Evolutionary conservation across 139 green algal genomes (phyloP), one percentile per base, ranked within the genome.

Genomic region (Pleodorina starrii): DNA sequence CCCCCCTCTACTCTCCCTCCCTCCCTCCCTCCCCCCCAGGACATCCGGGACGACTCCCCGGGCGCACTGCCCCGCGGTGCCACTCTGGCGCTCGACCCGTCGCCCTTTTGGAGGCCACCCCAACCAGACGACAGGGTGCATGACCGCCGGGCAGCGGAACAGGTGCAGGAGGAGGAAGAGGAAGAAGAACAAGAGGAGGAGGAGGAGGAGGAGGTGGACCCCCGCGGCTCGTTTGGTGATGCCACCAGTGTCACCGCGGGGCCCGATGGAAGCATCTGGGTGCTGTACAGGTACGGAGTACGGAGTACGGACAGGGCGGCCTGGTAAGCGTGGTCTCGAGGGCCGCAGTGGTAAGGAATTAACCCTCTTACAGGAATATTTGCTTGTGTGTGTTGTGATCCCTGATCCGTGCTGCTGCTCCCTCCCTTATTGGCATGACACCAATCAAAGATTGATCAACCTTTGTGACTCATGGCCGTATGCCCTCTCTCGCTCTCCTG

Each of bases 211-310:
- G 54, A 32, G 54, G 54, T 36, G 35, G 73, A 85, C 38, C n/a
- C 32, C 42, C 25, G 35, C 57, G 59, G 36, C 10, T 9, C 32
- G 21, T 59, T 92, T 9, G 89, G 90, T 12, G 84, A 92, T 25
- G 82, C 91, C 12, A 87, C 91, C 2, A 80, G 76, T 17, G 89
- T 94, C 1, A 51, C 90, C 19, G n/a, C 93, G 29, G 90, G 59
- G 16, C 85, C 83, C 5, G 89, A 96, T 74, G 93, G 91, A 44
- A 90, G 83, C 5, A 2, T 98, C 23, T 98, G 95, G 95, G 93
- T 92, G n/a, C 90, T 98, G 35, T 94, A 96, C 90, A 93, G 90
- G 90, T 91, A 51, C 0, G 86, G 0, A 17, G 14, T 27, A 17
- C 14, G 51, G 51, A 17, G 51, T 27, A 60, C 14, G 51, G 51